Evolutionary conservation across 1,284 basidiomycete species (phyloP).

Genomic region (Leccinum pallidistipes): DNA sequence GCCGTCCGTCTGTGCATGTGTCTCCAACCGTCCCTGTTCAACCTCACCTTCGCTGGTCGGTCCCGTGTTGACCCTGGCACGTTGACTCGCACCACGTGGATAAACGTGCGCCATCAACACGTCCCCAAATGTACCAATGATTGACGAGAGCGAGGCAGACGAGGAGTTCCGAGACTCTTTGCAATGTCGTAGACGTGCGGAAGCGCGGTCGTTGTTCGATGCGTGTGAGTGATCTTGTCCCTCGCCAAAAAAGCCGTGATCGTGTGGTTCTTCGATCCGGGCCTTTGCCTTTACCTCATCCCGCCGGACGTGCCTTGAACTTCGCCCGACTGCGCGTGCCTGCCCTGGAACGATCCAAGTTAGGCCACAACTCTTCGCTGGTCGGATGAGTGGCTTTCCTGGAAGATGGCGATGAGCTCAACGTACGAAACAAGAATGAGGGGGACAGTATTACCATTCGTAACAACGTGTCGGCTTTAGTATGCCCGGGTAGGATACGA

Average conservation of each 20-base stretch:
- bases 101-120: constrained; percentile 37
- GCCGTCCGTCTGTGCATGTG: constrained; percentile 9
- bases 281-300: constrained; percentile 14
- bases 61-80: background rate
- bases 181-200: background rate
- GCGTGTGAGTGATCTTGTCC: background rate
- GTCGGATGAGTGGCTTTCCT: background rate
- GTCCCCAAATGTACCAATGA: constrained; percentile 43
- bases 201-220: background rate
- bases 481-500: constrained; percentile 44
- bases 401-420: constrained; percentile 6
- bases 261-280: background rate
- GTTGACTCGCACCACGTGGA: background rate
- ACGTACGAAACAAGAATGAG: background rate
- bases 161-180: constrained; percentile 20
- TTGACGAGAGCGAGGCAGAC: constrained; percentile 33
- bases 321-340: background rate
- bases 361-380: background rate
- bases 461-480: constrained; percentile 77
- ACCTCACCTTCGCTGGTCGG: constrained; percentile 5
- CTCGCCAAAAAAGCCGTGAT: background rate
- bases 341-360: constrained; percentile 31
- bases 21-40: constrained; percentile 11
- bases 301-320: background rate
- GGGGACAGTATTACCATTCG: constrained; percentile 57